A percentile compares a stretch with the other conserved stretches of the same genome.
These are phyloP conservation scores for Eutypella sp. DNA, from an alignment of 2,329 filamentous ascomycete genomes.

Conservation along the genomic window DNA sequence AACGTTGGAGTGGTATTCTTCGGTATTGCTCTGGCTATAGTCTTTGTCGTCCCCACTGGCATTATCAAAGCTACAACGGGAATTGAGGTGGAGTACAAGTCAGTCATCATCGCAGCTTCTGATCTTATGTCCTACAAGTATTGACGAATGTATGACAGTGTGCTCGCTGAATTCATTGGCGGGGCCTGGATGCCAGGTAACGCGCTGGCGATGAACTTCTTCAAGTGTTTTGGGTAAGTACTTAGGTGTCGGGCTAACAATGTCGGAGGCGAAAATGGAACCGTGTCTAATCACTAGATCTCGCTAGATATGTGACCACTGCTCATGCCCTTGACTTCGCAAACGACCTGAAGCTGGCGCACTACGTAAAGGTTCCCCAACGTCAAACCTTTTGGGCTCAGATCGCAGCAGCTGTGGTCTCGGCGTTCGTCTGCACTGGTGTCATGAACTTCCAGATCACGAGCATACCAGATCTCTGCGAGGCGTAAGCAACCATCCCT, in stretches of 20 bases:
- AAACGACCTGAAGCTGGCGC: conserved; percentile 41
- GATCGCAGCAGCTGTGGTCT: conserved; percentile 51
- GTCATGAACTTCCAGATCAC: conserved; percentile 35
- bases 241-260: too few species aligned
- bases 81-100: conserved; percentile 46
- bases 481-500: too few species aligned
- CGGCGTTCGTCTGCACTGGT: conserved; percentile 45
- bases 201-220: conserved; percentile 48
- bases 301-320: conserved; percentile 32
- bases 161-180: conserved; percentile 49
- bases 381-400: conserved; percentile 55
- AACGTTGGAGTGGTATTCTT: conserved; percentile 47
- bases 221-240: conserved; percentile 43
- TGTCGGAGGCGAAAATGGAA: too few species aligned
- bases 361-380: conserved; percentile 58
- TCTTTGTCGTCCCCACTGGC: conserved; percentile 48
- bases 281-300: too few species aligned
- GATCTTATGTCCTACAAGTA: too few species aligned
- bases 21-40: conserved; percentile 41
- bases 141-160: too few species aligned
- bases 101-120: too few species aligned
- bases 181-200: conserved; percentile 46
- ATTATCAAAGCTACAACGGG: conserved; percentile 51
- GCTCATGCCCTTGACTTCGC: conserved; percentile 21
- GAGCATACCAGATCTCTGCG: conserved; percentile 44